Conservation (phyloP, 2,329 filamentous ascomycete species). For the Botrytis sinoallii region DNA sequence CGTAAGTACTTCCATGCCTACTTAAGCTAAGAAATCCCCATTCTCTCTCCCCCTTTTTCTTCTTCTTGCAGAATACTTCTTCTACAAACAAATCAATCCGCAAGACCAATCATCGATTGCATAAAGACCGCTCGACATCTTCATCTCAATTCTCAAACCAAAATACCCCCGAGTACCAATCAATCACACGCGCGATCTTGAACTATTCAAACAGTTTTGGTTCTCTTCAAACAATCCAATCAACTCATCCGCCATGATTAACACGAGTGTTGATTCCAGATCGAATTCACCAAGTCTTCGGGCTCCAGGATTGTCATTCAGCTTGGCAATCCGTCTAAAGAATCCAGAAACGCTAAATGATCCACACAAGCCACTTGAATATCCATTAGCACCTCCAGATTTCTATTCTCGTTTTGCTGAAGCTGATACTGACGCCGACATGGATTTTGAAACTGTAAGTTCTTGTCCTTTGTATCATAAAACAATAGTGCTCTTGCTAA, state of each 20-base stretch:
- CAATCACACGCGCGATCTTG: background rate
- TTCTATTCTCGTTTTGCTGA: background rate
- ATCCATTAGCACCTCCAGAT: background rate
- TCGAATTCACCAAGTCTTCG: background rate
- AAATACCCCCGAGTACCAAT: background rate
- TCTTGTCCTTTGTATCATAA: background rate
- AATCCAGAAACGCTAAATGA: background rate
- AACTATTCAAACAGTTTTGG: background rate
- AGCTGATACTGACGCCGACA: background rate
- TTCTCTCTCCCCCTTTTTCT: background rate
- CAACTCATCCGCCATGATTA: background rate
- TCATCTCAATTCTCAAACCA: background rate
- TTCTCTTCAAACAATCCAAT: background rate
- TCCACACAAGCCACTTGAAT: background rate
- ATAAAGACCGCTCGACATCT: background rate
- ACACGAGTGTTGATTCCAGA: background rate
- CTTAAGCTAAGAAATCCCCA: background rate
- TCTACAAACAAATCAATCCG: background rate
- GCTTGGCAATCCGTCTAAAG: background rate
- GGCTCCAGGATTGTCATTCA: background rate
- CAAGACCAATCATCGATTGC: background rate
- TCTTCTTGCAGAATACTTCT: background rate
- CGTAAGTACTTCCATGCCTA: background rate
- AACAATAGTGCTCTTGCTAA: background rate
- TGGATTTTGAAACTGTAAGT: background rate